Evolutionary conservation across 140 eudicot species (phyloP).

Genomic region (Oenanthe javanica): DNA sequence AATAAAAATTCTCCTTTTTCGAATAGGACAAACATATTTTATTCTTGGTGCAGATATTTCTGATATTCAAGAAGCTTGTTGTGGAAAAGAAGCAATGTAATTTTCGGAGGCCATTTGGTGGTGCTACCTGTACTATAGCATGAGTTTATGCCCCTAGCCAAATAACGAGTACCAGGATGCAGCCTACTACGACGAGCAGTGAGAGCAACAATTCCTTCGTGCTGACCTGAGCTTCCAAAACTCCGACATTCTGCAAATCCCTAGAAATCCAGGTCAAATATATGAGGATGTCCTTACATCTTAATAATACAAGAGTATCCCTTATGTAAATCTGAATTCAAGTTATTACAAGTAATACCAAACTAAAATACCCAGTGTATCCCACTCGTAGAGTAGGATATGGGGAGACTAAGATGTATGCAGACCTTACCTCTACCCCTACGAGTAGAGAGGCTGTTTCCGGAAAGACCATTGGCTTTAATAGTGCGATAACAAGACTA

Average conservation of each 20-base stretch:
- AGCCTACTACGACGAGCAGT: slow-evolving; percentile 97
- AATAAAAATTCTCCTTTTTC: not conserved
- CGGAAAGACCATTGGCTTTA: not conserved
- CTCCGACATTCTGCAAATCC: slow-evolving; percentile 87
- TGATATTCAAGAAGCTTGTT: not conserved
- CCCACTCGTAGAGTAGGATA: not conserved
- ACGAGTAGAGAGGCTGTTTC: not conserved
- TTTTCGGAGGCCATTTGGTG: slow-evolving; percentile 9
- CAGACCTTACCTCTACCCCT: not conserved
- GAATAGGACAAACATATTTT: not conserved
- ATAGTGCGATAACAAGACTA: not conserved
- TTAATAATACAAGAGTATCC: slow-evolving; percentile 4
- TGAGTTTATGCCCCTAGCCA: slow-evolving; percentile 91
- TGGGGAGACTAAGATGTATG: not conserved
- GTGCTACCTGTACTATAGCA: slow-evolving; percentile 82
- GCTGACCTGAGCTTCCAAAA: slow-evolving; percentile 86
- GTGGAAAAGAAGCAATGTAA: not conserved
- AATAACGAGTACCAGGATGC: slow-evolving; percentile 96
- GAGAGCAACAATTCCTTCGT: slow-evolving; percentile 90
- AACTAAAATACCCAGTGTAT: not conserved
- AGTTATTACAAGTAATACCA: not conserved
- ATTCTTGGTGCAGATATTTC: not conserved
- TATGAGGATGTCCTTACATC: slow-evolving; percentile 18
- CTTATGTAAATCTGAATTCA: slow-evolving; percentile 12
- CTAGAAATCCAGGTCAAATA: slow-evolving; percentile 34